Conservation (phyloP, 2,329 filamentous ascomycete genomes). For the Ophiostoma ips region DNA sequence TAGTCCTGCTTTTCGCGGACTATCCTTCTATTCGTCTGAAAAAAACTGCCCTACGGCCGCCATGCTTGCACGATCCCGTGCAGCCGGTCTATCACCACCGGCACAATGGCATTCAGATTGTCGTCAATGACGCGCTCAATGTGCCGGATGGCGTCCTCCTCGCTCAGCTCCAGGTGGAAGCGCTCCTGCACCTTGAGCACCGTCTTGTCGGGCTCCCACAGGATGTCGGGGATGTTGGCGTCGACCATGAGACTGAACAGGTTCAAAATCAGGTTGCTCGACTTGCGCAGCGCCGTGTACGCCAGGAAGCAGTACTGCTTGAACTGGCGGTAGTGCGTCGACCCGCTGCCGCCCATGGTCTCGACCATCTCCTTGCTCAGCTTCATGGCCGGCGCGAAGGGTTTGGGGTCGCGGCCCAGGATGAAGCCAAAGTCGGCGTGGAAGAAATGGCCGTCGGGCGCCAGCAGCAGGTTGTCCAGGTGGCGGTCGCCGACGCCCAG, state of each 20-base stretch:
- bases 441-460: slow-evolving; percentile 89
- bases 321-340: slow-evolving; percentile 74
- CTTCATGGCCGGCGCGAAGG: slow-evolving; percentile 94
- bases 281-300: slow-evolving; percentile 82
- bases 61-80: slow-evolving; percentile 91
- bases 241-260: slow-evolving; percentile 95
- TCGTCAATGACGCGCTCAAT: slow-evolving; percentile 86
- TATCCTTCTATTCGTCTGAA: too few species aligned
- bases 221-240: slow-evolving; percentile 91
- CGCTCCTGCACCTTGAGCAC: slow-evolving; percentile 90
- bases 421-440: slow-evolving; percentile 98
- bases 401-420: slow-evolving; percentile 89
- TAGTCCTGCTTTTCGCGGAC: too few species aligned
- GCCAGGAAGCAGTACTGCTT: slow-evolving; percentile 94
- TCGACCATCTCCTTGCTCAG: slow-evolving; percentile 97
- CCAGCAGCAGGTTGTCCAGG: slow-evolving; percentile 83
- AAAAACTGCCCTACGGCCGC: slow-evolving; percentile 55
- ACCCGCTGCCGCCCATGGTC: slow-evolving; percentile 79
- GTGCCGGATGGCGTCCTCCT: slow-evolving; percentile 81
- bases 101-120: slow-evolving; percentile 76
- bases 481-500: slow-evolving; percentile 92
- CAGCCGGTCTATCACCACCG: slow-evolving; percentile 85
- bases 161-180: slow-evolving; percentile 79
- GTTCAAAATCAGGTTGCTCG: slow-evolving; percentile 81
- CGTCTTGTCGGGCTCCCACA: slow-evolving; percentile 81